A percentile compares a stretch with the other conserved stretches of the same genome.
Evolutionary conservation across 2,329 filamentous ascomycete genomes (phyloP).

Genomic region (Onygenales sp.): DNA sequence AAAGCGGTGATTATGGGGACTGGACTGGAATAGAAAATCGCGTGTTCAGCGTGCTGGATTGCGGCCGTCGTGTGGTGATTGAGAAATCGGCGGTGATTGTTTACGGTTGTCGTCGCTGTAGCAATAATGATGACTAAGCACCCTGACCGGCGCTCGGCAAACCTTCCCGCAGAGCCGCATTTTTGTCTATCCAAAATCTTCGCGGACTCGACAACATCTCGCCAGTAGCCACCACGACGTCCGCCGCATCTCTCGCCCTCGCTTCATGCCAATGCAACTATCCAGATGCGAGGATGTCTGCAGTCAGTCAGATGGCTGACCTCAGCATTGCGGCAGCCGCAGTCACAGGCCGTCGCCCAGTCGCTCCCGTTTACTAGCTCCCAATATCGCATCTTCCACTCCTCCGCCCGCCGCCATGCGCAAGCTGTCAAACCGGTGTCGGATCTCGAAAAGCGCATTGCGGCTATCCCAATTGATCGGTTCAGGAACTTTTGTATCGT

Average conservation of each 20-base stretch:
- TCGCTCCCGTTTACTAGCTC: background rate
- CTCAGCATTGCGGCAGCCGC: slow-evolving; percentile 26
- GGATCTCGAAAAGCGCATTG: slow-evolving; percentile 50
- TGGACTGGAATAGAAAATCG: background rate
- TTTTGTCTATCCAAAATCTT: background rate
- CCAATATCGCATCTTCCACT: slow-evolving; percentile 22
- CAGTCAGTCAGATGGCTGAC: slow-evolving; percentile 38
- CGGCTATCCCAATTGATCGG: slow-evolving; percentile 41
- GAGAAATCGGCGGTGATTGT: slow-evolving; percentile 18
- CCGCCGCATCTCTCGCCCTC: background rate
- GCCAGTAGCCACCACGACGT: background rate
- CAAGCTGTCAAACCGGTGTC: slow-evolving; percentile 22
- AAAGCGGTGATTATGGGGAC: background rate
- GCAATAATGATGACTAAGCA: slow-evolving; percentile 16
- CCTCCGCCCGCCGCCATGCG: slow-evolving; percentile 11
- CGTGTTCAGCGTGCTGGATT: background rate
- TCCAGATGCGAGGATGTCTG: slow-evolving; percentile 39
- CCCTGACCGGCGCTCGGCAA: background rate
- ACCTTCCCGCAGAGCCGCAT: background rate
- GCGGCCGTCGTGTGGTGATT: background rate
- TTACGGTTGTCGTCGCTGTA: slow-evolving; percentile 28
- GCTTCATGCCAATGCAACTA: slow-evolving; percentile 15
- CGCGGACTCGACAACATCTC: background rate
- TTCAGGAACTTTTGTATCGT: slow-evolving; percentile 96
- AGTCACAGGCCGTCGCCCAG: slow-evolving; percentile 20